Base-by-base conservation (phyloP, 2,329 filamentous ascomycete genomes). In the Nemania sp. region DNA sequence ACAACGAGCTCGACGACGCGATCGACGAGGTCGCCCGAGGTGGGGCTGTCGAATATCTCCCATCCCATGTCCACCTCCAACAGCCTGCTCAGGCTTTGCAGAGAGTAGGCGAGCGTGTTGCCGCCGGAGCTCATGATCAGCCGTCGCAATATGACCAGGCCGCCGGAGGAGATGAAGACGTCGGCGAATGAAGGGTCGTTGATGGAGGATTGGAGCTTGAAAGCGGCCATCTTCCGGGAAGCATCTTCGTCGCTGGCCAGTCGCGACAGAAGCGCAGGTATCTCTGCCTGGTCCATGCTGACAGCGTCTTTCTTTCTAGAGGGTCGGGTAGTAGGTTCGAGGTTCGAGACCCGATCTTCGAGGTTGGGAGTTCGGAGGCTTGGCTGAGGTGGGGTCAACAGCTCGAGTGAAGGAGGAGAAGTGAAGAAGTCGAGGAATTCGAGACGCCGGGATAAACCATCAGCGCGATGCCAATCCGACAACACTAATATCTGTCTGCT, bases 21-120 rank as follows among this genome's bases (percentile, higher is more conserved):
- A 76, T 89, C 86, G 43, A 89, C 86, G 52, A 94, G 80, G 69
- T 91, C 89, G 60, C 86, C 82, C 15, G 85, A 79, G 5, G 80
- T 79, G 17, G 83, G 76, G 1, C 83, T 81, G 70, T 90, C 87
- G 70, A 93, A 90, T 62, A 90, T 87, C 65, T 98, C 93, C 95
- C 95, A 99, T 60, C 95, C 95, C 85, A 97, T 97, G 78, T 98
- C 95, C 40, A 98, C 90, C 78, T 99, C 95, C 63, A 99, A 81
- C 62, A 99, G 79, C 58, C 92, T 86, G 59, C 89, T 91, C 69
- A 98, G 84, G 70, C 91, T 95, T 67, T 96, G 94, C 62, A 99
- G 81, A 63, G 93, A 91, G 78, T 99, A 99, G 62, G 95, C 95
- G 72, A 99, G 82, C 1, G 95, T 98, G 76, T 99, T 99, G 60